These are phyloP conservation scores for Rhizopogon salebrosus DNA, from an alignment of 768 basidiomycete genomes.

Conservation along the genomic window DNA sequence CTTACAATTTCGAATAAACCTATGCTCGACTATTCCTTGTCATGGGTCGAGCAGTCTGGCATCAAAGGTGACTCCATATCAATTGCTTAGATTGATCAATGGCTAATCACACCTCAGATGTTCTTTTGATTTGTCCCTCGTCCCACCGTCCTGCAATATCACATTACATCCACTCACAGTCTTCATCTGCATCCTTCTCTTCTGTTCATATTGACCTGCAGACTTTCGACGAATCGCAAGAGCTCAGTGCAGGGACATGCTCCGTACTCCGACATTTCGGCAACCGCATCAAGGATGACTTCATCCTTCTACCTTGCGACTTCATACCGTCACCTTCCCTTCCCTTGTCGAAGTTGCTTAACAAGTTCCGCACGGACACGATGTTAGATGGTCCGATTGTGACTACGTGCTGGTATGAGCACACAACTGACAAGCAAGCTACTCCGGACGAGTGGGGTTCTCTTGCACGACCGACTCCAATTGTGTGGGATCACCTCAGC, in stretches of 20 bases:
- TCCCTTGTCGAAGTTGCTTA: constrained; percentile 63
- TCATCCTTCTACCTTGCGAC: constrained; percentile 88
- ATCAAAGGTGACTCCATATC: constrained; percentile 54
- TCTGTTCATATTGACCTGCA: constrained; percentile 73
- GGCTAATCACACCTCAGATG: constrained; percentile 45
- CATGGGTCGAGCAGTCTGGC: constrained; percentile 85
- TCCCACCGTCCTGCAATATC: constrained; percentile 72
- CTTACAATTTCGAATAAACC: constrained; percentile 86
- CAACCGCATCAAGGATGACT: constrained; percentile 73
- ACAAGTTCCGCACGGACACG: constrained; percentile 77
- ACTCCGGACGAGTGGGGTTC: constrained; percentile 65
- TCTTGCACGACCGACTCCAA: constrained; percentile 39
- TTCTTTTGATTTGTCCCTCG: constrained; percentile 80
- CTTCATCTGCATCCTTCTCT: constrained; percentile 52
- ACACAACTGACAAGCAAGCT: constrained; percentile 47
- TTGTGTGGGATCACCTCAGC: constrained; percentile 64
- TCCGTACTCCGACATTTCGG: constrained; percentile 75
- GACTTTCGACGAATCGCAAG: constrained; percentile 70
- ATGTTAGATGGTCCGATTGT: constrained; percentile 59
- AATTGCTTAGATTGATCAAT: constrained; percentile 4
- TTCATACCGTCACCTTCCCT: constrained; percentile 76
- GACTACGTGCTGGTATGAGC: constrained; percentile 62
- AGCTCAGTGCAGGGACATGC: constrained; percentile 65
- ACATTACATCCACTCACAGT: constrained; percentile 80
- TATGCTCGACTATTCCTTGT: constrained; percentile 75